These are phyloP conservation scores for Ogataea trehalophila DNA, from an alignment of 805 yeast genomes.

Conservation along the genomic window DNA sequence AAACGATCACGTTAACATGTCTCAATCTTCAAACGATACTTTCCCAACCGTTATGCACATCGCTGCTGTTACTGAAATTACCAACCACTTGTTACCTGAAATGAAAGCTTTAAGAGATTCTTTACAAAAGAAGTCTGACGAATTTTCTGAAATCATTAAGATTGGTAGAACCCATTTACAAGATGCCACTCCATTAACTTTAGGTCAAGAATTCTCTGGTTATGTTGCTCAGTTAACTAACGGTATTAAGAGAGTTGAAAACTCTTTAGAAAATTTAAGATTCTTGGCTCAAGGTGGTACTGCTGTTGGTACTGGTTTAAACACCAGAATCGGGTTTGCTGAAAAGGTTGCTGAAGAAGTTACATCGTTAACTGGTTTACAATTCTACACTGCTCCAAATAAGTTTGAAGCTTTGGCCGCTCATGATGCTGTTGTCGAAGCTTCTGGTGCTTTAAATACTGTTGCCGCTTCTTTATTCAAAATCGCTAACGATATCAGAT, in stretches of 20 bases:
- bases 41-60: constrained; percentile 99
- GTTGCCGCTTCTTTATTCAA: constrained; percentile 90
- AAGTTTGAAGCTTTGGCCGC: constrained; percentile 99
- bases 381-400: constrained; percentile 94
- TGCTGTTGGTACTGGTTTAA: constrained; percentile 98
- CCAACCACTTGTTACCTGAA: constrained; percentile 72
- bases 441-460: constrained; percentile 95
- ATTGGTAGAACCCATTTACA: constrained; percentile 99
- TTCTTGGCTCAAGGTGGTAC: constrained; percentile 98
- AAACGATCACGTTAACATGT: constrained; percentile 97
- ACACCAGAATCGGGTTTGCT: constrained; percentile 89
- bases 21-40: constrained; percentile 98
- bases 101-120: constrained; percentile 72
- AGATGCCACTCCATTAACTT: constrained; percentile 96
- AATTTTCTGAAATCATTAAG: constrained; percentile 86
- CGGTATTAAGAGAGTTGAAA: constrained; percentile 84
- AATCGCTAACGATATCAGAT: constrained; percentile 97
- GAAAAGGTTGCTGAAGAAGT: constrained; percentile 83
- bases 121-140: constrained; percentile 71
- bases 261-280: constrained; percentile 67
- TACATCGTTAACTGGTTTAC: constrained; percentile 78
- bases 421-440: constrained; percentile 97
- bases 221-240: constrained; percentile 90
- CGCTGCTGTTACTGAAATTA: constrained; percentile 92
- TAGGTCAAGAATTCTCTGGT: constrained; percentile 98